Evolutionary conservation across 305 asterid genomes (phyloP).

Genomic region (Fraxinus platypoda): DNA sequence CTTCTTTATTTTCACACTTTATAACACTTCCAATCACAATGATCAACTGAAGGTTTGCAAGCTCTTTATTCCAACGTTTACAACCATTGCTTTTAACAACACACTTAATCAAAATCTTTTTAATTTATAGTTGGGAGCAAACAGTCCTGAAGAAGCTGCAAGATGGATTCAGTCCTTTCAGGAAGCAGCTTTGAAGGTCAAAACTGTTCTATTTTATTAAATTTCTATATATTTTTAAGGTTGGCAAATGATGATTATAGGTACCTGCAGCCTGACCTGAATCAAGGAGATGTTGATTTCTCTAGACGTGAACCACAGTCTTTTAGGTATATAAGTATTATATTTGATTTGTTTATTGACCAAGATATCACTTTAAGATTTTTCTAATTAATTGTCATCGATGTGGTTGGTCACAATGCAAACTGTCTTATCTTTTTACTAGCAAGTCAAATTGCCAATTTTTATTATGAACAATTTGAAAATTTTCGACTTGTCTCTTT

Average conservation of each 20-base stretch:
- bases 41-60: constrained; percentile 86
- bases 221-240: constrained; percentile 19
- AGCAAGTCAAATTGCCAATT: constrained; percentile 22
- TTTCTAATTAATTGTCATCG: constrained; percentile 10
- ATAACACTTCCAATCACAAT: constrained; percentile 80
- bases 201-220: constrained; percentile 24
- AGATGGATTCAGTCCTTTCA: constrained; percentile 91
- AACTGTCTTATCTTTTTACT: constrained; percentile 9
- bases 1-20: constrained; percentile 82
- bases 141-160: constrained; percentile 97
- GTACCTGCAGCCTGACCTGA: constrained; percentile 65
- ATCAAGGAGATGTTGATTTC: constrained; percentile 45
- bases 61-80: constrained; percentile 23
- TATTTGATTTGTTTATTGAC: constrained; percentile 21
- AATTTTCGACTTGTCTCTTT: constrained; percentile 4
- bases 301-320: constrained; percentile 47
- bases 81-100: constrained; percentile 18
- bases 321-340: constrained; percentile 48
- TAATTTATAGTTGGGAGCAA: constrained; percentile 83
- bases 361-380: constrained; percentile 1
- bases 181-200: constrained; percentile 85
- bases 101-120: constrained; percentile 21
- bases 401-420: constrained; percentile 13
- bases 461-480: constrained; percentile 5
- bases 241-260: constrained; percentile 36